Evolutionary conservation across 106 monocot species (phyloP).

Genomic region (Posidonia australis): DNA sequence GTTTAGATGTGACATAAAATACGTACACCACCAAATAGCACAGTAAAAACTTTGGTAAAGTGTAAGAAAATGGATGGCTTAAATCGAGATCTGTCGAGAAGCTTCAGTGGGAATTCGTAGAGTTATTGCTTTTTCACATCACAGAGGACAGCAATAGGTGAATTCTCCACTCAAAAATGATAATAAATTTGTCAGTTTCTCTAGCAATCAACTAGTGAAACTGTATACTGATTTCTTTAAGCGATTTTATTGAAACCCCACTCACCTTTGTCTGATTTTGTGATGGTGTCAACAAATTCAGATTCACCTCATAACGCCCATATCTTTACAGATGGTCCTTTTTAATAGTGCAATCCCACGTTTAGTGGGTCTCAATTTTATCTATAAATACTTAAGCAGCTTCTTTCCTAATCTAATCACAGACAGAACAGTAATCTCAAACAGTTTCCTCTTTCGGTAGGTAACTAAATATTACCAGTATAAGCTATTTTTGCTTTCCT

Average conservation of each 20-base stretch:
- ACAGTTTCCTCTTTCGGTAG: neutral
- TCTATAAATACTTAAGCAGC: neutral
- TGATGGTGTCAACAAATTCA: neutral
- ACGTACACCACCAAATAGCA: neutral
- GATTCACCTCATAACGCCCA: neutral
- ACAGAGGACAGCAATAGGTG: too few relatives aligned
- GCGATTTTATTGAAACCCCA: neutral
- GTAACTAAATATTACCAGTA: too few relatives aligned
- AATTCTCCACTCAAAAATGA: too few relatives aligned
- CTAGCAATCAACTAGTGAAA: too few relatives aligned
- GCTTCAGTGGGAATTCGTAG: neutral
- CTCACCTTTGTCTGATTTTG: neutral
- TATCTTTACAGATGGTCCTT: neutral
- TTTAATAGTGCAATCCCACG: neutral
- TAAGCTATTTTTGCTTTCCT: too few relatives aligned
- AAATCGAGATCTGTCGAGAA: neutral
- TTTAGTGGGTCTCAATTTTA: neutral
- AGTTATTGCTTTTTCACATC: neutral
- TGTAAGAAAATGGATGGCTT: neutral
- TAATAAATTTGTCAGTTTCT: too few relatives aligned
- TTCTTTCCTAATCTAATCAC: slow-evolving; percentile 1
- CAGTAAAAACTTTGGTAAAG: neutral
- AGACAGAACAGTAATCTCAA: neutral
- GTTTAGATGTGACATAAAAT: neutral
- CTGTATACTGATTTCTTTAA: neutral